These are phyloP conservation scores for Capsicum baccatum DNA, from an alignment of 257 asterid genomes.

Conservation along the genomic window DNA sequence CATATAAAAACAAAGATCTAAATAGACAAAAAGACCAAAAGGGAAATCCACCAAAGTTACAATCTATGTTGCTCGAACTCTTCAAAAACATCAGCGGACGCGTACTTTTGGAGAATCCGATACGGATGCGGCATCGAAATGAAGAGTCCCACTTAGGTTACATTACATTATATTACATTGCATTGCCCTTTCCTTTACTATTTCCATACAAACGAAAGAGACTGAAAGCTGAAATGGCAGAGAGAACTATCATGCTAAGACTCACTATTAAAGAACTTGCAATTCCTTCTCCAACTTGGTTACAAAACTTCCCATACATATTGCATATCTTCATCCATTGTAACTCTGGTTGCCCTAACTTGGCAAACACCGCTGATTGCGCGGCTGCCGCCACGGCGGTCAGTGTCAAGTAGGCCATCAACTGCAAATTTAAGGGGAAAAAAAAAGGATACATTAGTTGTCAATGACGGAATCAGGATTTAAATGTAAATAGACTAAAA, in stretches of 20 bases:
- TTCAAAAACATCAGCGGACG: no score
- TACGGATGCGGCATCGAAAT: no score
- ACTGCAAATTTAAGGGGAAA: constrained; percentile 37
- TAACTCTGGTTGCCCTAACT: constrained; percentile 72
- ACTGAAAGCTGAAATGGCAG: constrained; percentile 80
- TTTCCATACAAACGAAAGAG: constrained; percentile 87
- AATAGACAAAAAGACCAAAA: neutral
- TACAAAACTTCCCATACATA: constrained; percentile 73
- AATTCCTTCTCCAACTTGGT: constrained; percentile 86
- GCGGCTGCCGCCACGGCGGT: constrained; percentile 77
- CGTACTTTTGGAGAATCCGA: no score
- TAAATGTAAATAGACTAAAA: neutral
- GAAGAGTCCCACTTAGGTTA: neutral
- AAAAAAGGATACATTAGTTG: rapidly evolving
- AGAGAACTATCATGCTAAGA: constrained; percentile 63
- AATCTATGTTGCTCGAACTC: no score
- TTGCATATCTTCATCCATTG: constrained; percentile 90
- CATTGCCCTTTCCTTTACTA: constrained; percentile 53
- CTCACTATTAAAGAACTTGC: constrained; percentile 68
- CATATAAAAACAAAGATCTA: neutral
- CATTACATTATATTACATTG: constrained; percentile 36
- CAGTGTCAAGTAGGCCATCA: constrained; percentile 73
- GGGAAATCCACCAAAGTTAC: neutral
- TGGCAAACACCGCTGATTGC: constrained; percentile 67
- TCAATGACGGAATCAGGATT: neutral